These are phyloP conservation scores for Protomyces pachydermus DNA, from an alignment of 1,139 yeast species.

Conservation along the genomic window DNA sequence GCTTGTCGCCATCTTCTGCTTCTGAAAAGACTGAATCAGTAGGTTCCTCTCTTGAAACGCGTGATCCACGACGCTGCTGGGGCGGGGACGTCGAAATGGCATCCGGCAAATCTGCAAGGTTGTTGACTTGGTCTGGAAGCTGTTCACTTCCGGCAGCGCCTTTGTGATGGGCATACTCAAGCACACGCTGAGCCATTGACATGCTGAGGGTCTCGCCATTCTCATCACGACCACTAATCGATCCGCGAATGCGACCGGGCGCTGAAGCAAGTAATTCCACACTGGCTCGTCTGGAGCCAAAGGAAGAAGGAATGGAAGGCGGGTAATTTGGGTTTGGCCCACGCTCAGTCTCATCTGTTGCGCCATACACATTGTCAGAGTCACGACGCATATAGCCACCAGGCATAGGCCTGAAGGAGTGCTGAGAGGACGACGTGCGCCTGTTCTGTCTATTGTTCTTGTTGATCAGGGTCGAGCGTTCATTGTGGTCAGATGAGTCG, in stretches of 20 bases:
- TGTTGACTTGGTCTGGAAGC: background rate
- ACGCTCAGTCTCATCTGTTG: slow-evolving; percentile 1
- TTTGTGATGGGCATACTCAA: slow-evolving; percentile 5
- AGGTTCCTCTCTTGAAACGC: background rate
- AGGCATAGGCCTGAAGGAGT: slow-evolving; percentile 5
- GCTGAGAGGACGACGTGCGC: slow-evolving; percentile 22
- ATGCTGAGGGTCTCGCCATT: slow-evolving; percentile 13
- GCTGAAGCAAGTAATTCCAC: background rate
- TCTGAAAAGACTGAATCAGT: slow-evolving; percentile 12
- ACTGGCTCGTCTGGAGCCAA: slow-evolving; percentile 15
- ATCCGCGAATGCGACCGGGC: background rate
- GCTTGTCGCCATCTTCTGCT: slow-evolving; percentile 4
- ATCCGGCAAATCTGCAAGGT: slow-evolving; percentile 15
- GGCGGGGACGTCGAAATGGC: slow-evolving; percentile 19
- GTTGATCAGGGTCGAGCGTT: slow-evolving; percentile 12
- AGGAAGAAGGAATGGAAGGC: slow-evolving; percentile 24
- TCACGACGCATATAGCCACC: background rate
- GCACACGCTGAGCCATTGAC: slow-evolving; percentile 25
- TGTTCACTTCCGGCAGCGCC: background rate
- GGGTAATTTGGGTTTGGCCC: slow-evolving; percentile 13
- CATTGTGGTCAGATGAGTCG: slow-evolving; percentile 12
- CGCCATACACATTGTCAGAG: slow-evolving; percentile 16
- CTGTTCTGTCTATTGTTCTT: slow-evolving; percentile 1
- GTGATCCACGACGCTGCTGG: background rate
- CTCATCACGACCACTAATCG: slow-evolving; percentile 21